A percentile compares a stretch with the other conserved stretches of the same genome.
These are phyloP conservation scores for Heliocybe sulcata DNA, from an alignment of 1,284 basidiomycete species.

Conservation along the genomic window DNA sequence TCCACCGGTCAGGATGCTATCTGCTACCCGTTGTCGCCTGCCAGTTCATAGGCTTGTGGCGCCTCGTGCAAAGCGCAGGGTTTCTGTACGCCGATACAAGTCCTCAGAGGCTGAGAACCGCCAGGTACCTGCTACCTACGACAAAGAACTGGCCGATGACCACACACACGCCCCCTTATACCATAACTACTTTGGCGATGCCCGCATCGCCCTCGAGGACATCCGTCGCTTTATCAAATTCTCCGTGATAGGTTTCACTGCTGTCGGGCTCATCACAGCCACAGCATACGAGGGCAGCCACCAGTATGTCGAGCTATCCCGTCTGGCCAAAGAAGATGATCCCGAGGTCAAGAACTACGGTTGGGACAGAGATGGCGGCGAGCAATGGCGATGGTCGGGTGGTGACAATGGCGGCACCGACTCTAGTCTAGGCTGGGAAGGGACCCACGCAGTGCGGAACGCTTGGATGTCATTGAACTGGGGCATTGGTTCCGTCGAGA, in stretches of 20 bases:
- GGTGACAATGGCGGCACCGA: slow-evolving; percentile 67
- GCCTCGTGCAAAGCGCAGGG: slow-evolving; percentile 10
- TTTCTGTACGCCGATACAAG: background rate
- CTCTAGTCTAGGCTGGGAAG: slow-evolving; percentile 57
- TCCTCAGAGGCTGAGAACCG: background rate
- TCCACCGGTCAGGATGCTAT: no score
- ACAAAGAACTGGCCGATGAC: background rate
- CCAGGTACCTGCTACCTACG: background rate
- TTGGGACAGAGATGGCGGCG: slow-evolving; percentile 48
- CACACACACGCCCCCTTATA: background rate
- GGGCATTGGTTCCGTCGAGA: slow-evolving; percentile 45
- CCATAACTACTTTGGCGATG: slow-evolving; percentile 13
- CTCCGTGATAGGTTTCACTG: slow-evolving; percentile 28
- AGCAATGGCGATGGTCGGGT: slow-evolving; percentile 72
- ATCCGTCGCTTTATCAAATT: slow-evolving; percentile 33
- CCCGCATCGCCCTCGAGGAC: slow-evolving; percentile 26
- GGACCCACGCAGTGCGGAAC: slow-evolving; percentile 58
- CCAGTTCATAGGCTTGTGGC: no score
- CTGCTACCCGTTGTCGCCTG: no score
- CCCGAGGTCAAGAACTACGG: slow-evolving; percentile 54
- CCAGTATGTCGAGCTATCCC: slow-evolving; percentile 62
- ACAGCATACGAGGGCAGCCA: slow-evolving; percentile 56
- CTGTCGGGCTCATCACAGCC: slow-evolving; percentile 30
- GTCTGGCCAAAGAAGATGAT: slow-evolving; percentile 46
- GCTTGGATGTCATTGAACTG: slow-evolving; percentile 77